Evolutionary conservation across 2,329 filamentous ascomycete genomes (phyloP), one percentile per base, ranked within the genome.

Genomic region (Colletotrichum tanaceti): DNA sequence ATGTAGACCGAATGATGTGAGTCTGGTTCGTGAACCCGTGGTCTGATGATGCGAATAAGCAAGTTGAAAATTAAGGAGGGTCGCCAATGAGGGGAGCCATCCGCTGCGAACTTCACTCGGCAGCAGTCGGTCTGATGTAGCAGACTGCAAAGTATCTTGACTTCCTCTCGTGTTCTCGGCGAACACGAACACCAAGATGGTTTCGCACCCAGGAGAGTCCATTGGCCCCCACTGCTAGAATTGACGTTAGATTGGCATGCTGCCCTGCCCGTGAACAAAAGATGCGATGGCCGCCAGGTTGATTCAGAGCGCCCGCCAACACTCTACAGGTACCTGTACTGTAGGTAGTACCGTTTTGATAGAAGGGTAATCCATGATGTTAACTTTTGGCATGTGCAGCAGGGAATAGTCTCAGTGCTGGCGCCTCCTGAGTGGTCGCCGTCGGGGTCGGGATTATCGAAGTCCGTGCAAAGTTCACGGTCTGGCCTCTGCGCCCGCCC

Each of bases 401-500:
- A 57, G 52, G 64, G 59, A 63, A 67, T 14, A 47, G 53, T 55
- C 38, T 60, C 62, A 50, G 24, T 54, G 55, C 49, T 60, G 65
- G 65, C 55, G 55, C 39, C 11, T 41, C 38, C 20, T 57, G 41
- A 52, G 44, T 68, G 65, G 62, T 44, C 55, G 43, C 61, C 38
- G 49, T 68, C 65, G 65, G 65, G 49, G 55, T 69, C 66, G 66
- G 62, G 28, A 69, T 69, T 43, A 24, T 54, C 57, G 35, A 69
- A 65, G 62, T 57, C 66, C 66, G 55, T 62, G 55, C 55, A 38
- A 61, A 53, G 62, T 47, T 65, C 41, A 16, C 28, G 28, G 53
- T 49, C 38, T 38, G 32, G 41, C 20, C n/a, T 54, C 35, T 60
- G 66, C 55, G 53, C 62, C 60, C 66, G 7, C 38, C 61, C 52